Conservation (phyloP, 371 early-diverging fungal species). For the Phascolomyces articulosus region DNA sequence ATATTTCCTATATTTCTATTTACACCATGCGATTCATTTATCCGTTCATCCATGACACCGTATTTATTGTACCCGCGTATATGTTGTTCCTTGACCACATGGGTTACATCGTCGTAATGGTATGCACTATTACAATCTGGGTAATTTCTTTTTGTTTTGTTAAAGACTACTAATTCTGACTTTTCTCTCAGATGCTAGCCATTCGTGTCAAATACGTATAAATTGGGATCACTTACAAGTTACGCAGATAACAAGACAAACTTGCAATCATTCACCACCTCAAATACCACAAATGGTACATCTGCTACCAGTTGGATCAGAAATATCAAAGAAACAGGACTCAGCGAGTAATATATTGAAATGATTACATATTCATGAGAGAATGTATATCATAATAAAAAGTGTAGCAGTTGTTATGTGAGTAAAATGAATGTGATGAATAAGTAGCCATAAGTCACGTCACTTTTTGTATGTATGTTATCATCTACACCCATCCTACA, state of each 20-base stretch:
- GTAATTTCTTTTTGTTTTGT: conserved; percentile 1
- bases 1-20: too few relatives aligned
- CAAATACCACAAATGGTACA: neutral
- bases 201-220: neutral
- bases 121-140: too few relatives aligned
- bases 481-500: neutral
- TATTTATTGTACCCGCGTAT: too few relatives aligned
- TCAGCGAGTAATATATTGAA: conserved; percentile 1
- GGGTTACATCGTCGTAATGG: too few relatives aligned
- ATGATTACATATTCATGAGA: neutral
- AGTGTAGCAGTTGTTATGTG: conserved; percentile 1
- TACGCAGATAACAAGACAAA: neutral
- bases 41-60: too few relatives aligned
- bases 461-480: conserved; percentile 1
- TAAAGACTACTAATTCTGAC: neutral
- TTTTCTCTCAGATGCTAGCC: neutral
- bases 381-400: conserved; percentile 1
- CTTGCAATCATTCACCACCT: neutral
- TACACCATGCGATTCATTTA: too few relatives aligned
- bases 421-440: conserved; percentile 3
- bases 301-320: conserved; percentile 1
- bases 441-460: neutral
- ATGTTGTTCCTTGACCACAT: too few relatives aligned
- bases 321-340: neutral
- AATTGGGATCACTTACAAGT: neutral